Conservation (phyloP, 2,329 filamentous ascomycete species). For the Chrysoporthe deuterocubensis region DNA sequence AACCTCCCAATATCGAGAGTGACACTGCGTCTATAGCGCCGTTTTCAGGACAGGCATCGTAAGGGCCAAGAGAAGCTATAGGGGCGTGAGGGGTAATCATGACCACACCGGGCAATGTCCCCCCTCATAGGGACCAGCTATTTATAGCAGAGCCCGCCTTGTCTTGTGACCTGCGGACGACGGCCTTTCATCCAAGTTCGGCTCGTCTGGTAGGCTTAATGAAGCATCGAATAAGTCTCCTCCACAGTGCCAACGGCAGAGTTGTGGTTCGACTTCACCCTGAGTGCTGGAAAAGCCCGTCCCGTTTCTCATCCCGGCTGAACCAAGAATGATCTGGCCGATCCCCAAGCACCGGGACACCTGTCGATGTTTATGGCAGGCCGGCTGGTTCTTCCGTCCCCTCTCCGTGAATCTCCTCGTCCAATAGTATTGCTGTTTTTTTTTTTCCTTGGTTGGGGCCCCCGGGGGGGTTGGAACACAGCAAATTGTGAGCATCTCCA, state of each 20-base stretch:
- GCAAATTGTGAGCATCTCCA: too few relatives aligned
- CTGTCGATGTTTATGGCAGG: too few relatives aligned
- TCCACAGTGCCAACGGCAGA: neutral
- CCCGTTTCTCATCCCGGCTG: neutral
- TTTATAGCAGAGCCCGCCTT: slow-evolving; percentile 9
- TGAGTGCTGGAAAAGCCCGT: neutral
- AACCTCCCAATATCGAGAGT: slow-evolving; percentile 2
- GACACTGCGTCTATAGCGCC: neutral
- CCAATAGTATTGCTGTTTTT: too few relatives aligned
- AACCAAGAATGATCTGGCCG: neutral
- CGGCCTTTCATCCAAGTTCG: neutral
- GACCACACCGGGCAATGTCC: neutral
- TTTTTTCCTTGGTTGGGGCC: too few relatives aligned
- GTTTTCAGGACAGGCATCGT: neutral
- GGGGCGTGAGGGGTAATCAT: neutral
- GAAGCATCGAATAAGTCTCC: neutral
- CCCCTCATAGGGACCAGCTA: slow-evolving; percentile 2
- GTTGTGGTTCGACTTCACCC: neutral
- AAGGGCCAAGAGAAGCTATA: slow-evolving; percentile 1
- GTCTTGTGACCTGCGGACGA: neutral
- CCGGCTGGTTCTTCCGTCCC: too few relatives aligned
- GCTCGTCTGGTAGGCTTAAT: neutral
- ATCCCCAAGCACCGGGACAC: too few relatives aligned
- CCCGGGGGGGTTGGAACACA: too few relatives aligned
- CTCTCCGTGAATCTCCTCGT: too few relatives aligned